Evolutionary conservation across 2,329 filamentous ascomycete genomes (phyloP), one percentile per base, ranked within the genome.

Genomic region (Neonectria ditissima): DNA sequence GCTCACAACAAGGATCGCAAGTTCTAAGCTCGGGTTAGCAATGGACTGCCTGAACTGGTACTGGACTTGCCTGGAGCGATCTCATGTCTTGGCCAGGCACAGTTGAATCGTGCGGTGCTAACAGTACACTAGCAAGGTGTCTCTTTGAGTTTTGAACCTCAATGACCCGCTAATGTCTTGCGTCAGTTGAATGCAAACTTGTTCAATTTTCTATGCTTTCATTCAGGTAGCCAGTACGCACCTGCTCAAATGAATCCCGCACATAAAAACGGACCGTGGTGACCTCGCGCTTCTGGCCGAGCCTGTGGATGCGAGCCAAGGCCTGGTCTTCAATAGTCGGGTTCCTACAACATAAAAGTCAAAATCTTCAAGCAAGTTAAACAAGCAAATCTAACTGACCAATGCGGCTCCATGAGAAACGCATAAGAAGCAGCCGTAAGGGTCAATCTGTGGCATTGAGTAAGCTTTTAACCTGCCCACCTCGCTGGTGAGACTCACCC

Each of bases 331-430:
- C 81, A 1, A 81, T 51, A 0, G 77, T 79, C 1, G 80, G 80
- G 34, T 82, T 83, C 79, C 80, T 74, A 10, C 8, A 5, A 2
- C 4, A 22, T 20, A 7, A 41, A 10, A 32, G 55, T 37, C 5
- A 30, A 11, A 3, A n/a, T 9, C 10, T 45, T 14, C 13, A n/a
- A 18, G 16, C 2, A 43, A 45, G 1, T 10, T 16, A 13, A 18
- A n/a, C 18, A 34, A 24, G 10, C 2, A 11, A 8, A 20, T 9
- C 5, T 13, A 3, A 24, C 34, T 39, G 66, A 80, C 79, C 78
- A 81, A 20, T 85, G 82, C 0, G 83, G 83, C 61, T 86, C 84
- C 74, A 86, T 79, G 0, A 86, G 75, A 63, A 83, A 83, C 0
- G 80, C 82, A 2, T 79, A 75, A 0, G 81, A 81, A 2, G 84